Evolutionary conservation across 2,329 filamentous ascomycete genomes (phyloP).

Genomic region (Lachnellula occidentalis): DNA sequence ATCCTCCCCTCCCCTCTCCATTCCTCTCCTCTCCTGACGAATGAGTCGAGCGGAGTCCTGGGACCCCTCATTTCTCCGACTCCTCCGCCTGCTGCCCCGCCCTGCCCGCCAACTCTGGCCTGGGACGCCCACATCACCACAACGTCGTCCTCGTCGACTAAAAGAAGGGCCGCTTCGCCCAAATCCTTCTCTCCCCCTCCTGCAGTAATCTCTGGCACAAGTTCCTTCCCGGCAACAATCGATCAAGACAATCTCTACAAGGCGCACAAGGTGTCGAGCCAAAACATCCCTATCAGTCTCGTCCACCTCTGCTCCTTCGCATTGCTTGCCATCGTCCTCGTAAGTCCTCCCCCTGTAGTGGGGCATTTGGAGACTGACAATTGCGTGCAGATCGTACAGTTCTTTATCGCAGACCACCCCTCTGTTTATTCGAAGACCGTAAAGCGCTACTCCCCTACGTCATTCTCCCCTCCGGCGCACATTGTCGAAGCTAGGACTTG

Average conservation of each 20-base stretch:
- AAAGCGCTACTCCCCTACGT: conserved; percentile 26
- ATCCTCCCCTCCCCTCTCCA: background rate
- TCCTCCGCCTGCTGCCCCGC: conserved; percentile 6
- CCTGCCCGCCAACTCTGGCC: conserved; percentile 27
- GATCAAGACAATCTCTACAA: conserved; percentile 15
- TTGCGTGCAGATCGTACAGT: conserved; percentile 42
- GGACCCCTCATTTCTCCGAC: conserved; percentile 11
- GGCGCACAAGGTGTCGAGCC: conserved; percentile 22
- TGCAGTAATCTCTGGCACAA: background rate
- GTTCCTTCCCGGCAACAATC: conserved; percentile 11
- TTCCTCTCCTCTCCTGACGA: background rate
- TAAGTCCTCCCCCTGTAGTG: conserved; percentile 17
- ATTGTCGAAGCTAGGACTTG: conserved; percentile 45
- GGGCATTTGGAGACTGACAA: background rate
- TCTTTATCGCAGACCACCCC: conserved; percentile 38
- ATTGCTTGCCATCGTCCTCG: conserved; percentile 29
- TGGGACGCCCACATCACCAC: conserved; percentile 19
- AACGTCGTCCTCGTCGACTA: conserved; percentile 22
- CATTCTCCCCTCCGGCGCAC: conserved; percentile 40
- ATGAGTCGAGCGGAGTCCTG: conserved; percentile 3
- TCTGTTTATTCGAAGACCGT: conserved; percentile 31
- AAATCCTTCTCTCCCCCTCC: conserved; percentile 9
- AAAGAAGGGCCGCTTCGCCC: conserved; percentile 24
- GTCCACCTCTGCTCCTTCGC: conserved; percentile 31
- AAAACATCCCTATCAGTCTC: conserved; percentile 18